A percentile compares a stretch with the other conserved stretches of the same genome.
Conservation (phyloP, 2,329 filamentous ascomycete genomes). For the Claviceps maximensis region DNA sequence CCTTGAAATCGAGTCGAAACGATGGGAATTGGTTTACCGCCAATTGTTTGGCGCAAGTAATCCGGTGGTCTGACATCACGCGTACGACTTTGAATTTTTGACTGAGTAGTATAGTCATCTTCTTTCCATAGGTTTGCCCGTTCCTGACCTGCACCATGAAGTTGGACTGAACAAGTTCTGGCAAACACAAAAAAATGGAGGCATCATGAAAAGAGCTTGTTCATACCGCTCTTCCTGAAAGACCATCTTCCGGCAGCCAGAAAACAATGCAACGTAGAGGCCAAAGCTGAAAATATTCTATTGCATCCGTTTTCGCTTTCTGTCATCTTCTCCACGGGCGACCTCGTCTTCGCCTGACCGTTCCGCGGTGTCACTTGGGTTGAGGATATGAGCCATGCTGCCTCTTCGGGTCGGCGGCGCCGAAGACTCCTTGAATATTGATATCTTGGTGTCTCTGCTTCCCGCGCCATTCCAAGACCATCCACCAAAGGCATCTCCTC, state of each 20-base stretch:
- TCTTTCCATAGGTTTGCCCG: too few relatives aligned
- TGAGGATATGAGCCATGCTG: conserved; percentile 52
- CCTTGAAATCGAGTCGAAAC: too few relatives aligned
- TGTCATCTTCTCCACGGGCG: conserved; percentile 40
- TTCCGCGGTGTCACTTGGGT: conserved; percentile 43
- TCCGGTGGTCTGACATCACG: background rate
- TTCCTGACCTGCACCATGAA: too few relatives aligned
- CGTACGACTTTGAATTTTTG: background rate
- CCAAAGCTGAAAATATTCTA: conserved; percentile 12
- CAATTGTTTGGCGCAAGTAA: background rate
- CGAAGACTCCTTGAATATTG: conserved; percentile 40
- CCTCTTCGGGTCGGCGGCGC: conserved; percentile 42
- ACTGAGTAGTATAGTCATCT: too few relatives aligned
- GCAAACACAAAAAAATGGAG: background rate
- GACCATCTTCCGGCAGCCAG: too few relatives aligned
- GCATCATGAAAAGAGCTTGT: background rate
- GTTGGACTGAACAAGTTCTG: too few relatives aligned
- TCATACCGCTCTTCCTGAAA: background rate
- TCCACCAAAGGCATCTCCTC: conserved; percentile 34
- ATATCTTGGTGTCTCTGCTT: conserved; percentile 35
- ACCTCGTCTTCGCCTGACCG: conserved; percentile 44
- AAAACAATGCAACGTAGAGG: too few relatives aligned
- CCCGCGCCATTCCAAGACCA: conserved; percentile 43
- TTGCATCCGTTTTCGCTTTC: conserved; percentile 48
- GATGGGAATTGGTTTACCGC: too few relatives aligned